A percentile compares a stretch with the other conserved stretches of the same genome.
These are phyloP conservation scores for Rhizophagus clarus DNA, from an alignment of 192 early-diverging fungal species.

Conservation along the genomic window DNA sequence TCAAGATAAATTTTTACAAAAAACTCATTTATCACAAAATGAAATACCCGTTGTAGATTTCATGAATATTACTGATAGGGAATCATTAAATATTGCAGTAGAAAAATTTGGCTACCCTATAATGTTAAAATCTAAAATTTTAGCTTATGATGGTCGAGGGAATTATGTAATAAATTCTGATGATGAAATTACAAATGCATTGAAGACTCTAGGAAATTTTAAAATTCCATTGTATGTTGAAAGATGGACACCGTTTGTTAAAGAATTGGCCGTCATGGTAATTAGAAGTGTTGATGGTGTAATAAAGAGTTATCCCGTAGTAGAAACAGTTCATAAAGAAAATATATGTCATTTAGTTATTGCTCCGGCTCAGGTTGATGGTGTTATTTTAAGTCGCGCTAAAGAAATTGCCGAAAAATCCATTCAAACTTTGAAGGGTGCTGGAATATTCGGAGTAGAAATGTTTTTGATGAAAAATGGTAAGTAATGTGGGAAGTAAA, in stretches of 20 bases:
- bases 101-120: slow-evolving; percentile 85
- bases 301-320: slow-evolving; percentile 86
- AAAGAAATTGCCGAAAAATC: slow-evolving; percentile 84
- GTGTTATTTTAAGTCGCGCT: slow-evolving; percentile 68
- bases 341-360: slow-evolving; percentile 96
- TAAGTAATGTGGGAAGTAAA: slow-evolving; percentile 23
- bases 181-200: slow-evolving; percentile 64
- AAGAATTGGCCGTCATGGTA: slow-evolving; percentile 98
- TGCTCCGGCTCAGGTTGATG: slow-evolving; percentile 95
- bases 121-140: slow-evolving; percentile 92
- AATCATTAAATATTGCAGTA: slow-evolving; percentile 56
- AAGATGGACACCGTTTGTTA: slow-evolving; percentile 88
- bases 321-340: slow-evolving; percentile 97
- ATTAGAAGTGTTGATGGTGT: slow-evolving; percentile 76
- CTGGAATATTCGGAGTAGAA: slow-evolving; percentile 97
- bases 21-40: slow-evolving; percentile 68
- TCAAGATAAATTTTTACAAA: slow-evolving; percentile 97
- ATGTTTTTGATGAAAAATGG: slow-evolving; percentile 94
- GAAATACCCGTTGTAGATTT: slow-evolving; percentile 75
- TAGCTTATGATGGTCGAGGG: slow-evolving; percentile 96
- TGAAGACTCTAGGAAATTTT: slow-evolving; percentile 59
- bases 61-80: slow-evolving; percentile 59
- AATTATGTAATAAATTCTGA: slow-evolving; percentile 85
- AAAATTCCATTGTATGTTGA: slow-evolving; percentile 86
- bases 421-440: slow-evolving; percentile 74